phyloP scores from a whole-genome alignment of 768 basidiomycete genomes.

The Podaxis pistillaris region DNA sequence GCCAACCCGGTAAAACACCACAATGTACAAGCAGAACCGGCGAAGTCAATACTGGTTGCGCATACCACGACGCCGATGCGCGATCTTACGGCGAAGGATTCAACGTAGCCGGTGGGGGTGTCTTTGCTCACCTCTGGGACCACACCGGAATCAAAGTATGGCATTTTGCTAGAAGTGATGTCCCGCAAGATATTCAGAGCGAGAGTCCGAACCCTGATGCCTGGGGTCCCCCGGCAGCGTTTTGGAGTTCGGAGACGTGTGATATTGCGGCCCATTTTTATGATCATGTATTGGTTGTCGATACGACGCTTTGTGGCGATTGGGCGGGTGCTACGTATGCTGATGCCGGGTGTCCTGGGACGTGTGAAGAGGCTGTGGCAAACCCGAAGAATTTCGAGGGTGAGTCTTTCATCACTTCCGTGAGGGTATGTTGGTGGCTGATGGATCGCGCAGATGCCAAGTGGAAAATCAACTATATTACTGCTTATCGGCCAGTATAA shows the following conservation, averaged over 20 bases:
- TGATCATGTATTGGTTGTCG: conserved; percentile 48
- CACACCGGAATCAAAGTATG: conserved; percentile 50
- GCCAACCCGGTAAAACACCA: conserved; percentile 24
- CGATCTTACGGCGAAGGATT: conserved; percentile 43
- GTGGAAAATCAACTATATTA: conserved; percentile 57
- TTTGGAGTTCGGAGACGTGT: conserved; percentile 48
- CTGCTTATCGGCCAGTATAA: conserved; percentile 38
- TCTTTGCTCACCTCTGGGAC: conserved; percentile 58
- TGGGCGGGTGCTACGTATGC: conserved; percentile 38
- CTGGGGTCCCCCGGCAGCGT: conserved; percentile 54
- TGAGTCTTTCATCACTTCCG: conserved; percentile 21
- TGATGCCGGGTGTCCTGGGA: conserved; percentile 40
- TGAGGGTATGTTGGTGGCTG: background rate
- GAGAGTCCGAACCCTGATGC: conserved; percentile 42
- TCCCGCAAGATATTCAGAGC: conserved; percentile 50
- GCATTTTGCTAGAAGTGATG: conserved; percentile 50
- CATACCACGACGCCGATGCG: conserved; percentile 39
- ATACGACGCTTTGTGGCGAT: conserved; percentile 49
- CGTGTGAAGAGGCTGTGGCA: conserved; percentile 46
- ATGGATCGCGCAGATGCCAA: conserved; percentile 38
- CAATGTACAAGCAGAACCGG: conserved; percentile 43
- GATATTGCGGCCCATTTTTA: conserved; percentile 49
- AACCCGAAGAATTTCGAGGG: conserved; percentile 54
- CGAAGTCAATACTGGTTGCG: conserved; percentile 47
- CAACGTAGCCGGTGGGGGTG: conserved; percentile 47